Evolutionary conservation across 2,329 filamentous ascomycete species (phyloP).

Genomic region (Epichloe scottii): DNA sequence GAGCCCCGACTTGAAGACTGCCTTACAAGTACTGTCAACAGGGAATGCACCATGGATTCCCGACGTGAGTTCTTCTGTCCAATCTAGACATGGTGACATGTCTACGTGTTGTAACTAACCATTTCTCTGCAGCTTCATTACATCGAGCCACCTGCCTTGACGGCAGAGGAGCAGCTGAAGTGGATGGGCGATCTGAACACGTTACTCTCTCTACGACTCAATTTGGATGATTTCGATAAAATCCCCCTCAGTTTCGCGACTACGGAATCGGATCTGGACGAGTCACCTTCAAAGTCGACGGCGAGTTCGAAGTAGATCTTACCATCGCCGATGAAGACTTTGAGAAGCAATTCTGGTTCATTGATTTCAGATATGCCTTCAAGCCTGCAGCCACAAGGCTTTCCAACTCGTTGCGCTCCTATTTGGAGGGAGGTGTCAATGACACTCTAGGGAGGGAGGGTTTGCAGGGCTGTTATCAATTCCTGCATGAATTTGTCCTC

Average conservation of each 20-base stretch:
- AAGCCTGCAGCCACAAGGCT: constrained; percentile 51
- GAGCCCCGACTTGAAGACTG: constrained; percentile 83
- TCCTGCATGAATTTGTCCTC: constrained; percentile 75
- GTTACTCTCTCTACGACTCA: constrained; percentile 68
- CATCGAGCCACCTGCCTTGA: constrained; percentile 59
- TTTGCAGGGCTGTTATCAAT: constrained; percentile 68
- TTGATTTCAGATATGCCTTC: constrained; percentile 81
- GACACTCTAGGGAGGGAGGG: constrained; percentile 56
- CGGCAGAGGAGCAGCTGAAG: constrained; percentile 57
- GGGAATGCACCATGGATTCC: constrained; percentile 69
- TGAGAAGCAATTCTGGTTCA: constrained; percentile 80
- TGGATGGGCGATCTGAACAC: constrained; percentile 75
- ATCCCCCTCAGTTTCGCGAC: constrained; percentile 59
- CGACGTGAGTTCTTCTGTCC: constrained; percentile 39
- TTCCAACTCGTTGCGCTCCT: constrained; percentile 48
- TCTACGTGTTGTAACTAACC: constrained; percentile 16
- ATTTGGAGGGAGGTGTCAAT: constrained; percentile 63
- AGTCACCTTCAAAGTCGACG: constrained; percentile 71
- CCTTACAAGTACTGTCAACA: constrained; percentile 70
- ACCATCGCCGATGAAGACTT: constrained; percentile 80
- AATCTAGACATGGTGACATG: not conserved
- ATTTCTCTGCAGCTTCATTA: constrained; percentile 51
- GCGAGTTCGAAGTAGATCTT: constrained; percentile 87
- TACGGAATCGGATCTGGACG: constrained; percentile 77
- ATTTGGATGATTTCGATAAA: constrained; percentile 66